A percentile compares a stretch with the other conserved stretches of the same genome.
Evolutionary conservation across 2,329 filamentous ascomycete genomes (phyloP).

Genomic region (Graphilbum sp.): DNA sequence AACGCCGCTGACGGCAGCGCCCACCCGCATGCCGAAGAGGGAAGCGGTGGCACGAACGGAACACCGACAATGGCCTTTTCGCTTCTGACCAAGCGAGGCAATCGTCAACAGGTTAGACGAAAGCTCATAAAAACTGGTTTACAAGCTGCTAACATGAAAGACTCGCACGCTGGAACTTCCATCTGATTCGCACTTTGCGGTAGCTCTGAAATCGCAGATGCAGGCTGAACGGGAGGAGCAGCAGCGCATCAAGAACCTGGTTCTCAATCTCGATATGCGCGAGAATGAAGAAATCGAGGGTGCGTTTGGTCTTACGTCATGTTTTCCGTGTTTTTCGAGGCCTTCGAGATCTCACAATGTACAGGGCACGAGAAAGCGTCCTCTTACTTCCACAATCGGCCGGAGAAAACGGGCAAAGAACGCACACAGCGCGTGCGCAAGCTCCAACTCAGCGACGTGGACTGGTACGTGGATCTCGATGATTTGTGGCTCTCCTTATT

Average conservation of each 20-base stretch:
- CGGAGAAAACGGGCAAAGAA: conserved; percentile 41
- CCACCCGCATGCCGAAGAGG: neutral
- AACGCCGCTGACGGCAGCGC: neutral
- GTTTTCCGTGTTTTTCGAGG: neutral
- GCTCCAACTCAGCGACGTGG: conserved; percentile 88
- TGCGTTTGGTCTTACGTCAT: conserved; percentile 20
- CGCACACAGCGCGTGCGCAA: conserved; percentile 74
- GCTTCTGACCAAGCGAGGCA: conserved; percentile 86
- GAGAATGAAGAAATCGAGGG: conserved; percentile 69
- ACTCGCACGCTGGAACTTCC: conserved; percentile 82
- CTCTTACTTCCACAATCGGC: conserved; percentile 35
- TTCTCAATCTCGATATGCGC: conserved; percentile 87
- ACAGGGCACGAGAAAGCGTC: conserved; percentile 34
- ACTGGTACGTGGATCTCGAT: conserved; percentile 53
- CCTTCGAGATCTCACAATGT: conserved; percentile 10
- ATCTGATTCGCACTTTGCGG: conserved; percentile 82
- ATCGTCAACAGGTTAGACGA: conserved; percentile 47
- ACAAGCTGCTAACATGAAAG: conserved; percentile 23
- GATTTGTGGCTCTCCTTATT: too few species aligned
- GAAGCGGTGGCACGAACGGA: neutral
- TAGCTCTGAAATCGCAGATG: conserved; percentile 92
- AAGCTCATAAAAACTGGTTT: too few species aligned
- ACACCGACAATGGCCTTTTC: conserved; percentile 89
- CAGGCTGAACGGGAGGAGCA: conserved; percentile 92
- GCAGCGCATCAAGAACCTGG: conserved; percentile 93